Base-by-base conservation (phyloP, 192 early-diverging fungal genomes). In the Backusella liffmaniae region DNA sequence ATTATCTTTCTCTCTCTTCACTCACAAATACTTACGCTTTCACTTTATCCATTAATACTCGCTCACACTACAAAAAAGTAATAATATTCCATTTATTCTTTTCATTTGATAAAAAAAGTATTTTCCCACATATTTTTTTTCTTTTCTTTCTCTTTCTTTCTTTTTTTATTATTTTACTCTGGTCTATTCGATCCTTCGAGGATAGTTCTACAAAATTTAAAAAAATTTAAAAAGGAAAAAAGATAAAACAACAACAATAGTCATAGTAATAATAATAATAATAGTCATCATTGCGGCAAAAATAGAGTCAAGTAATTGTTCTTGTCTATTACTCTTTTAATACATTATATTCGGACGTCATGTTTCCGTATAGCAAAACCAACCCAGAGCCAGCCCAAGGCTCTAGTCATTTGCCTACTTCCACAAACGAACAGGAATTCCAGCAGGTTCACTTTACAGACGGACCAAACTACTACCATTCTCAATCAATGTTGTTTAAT, bases 31-130 rank as follows among this genome's bases (percentile, higher is more conserved):
- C 41, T 46, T 46, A 21, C 35, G 8, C 16, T 26, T 37, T 70
- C 69, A 41, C 67, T 37, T 68, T 37, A 34, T 35, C 16, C 35
- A 37, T 68, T 34, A 68, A 37, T 37, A 37, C 35, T 37, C 67
- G 26, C 36, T 68, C 13, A 34, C 15, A 18, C 16, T 68, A 18
- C 16, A n/a, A 18, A 21, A 37, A 21, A 39, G 34, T 39, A 34
- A 68, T 37, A 37, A 21, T 68, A 67, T 70, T 37, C 16, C 21
- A 30, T 16, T 70, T n/a, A 29, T 39, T 6, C 16, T 70, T 41
- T 46, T 71, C 42, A 21, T 71, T 30, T 41, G 9, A 41, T 42
- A 41, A 41, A 70, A 71, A 68, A 69, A 69, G 39, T 41, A 21
- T 37, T 23, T 69, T 37, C 41, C 23, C 37, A 36, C 15, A 35